These are phyloP conservation scores for Calonectria honghensis DNA, from an alignment of 2,329 filamentous ascomycete genomes.

Conservation along the genomic window DNA sequence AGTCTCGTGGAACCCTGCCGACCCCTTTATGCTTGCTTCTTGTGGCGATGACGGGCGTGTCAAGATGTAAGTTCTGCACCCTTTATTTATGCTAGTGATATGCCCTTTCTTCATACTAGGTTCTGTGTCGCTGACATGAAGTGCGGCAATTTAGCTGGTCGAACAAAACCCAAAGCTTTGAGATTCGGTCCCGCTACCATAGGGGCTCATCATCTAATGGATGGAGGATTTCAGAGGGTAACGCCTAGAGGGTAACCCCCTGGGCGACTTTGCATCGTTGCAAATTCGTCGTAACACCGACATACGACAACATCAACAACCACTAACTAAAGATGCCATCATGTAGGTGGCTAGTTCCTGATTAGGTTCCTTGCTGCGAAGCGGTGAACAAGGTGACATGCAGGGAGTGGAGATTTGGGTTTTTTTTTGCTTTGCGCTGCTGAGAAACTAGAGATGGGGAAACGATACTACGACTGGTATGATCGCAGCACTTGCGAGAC, in stretches of 20 bases:
- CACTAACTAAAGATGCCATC: background rate
- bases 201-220: slow-evolving; percentile 45
- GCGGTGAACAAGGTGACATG: slow-evolving; percentile 18
- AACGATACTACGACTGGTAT: slow-evolving; percentile 24
- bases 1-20: slow-evolving; percentile 89
- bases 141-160: slow-evolving; percentile 51
- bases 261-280: slow-evolving; percentile 30
- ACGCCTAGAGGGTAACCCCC: slow-evolving; percentile 35
- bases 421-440: slow-evolving; percentile 22
- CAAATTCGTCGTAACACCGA: slow-evolving; percentile 21
- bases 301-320: slow-evolving; percentile 6
- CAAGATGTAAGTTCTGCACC: slow-evolving; percentile 80
- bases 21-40: slow-evolving; percentile 90
- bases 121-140: background rate
- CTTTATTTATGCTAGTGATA: background rate
- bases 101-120: background rate
- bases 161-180: slow-evolving; percentile 51
- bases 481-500: slow-evolving; percentile 18
- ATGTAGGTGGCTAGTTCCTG: slow-evolving; percentile 18
- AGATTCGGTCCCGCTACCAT: slow-evolving; percentile 49
- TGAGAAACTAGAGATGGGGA: slow-evolving; percentile 36
- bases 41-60: slow-evolving; percentile 92
- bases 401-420: slow-evolving; percentile 19
- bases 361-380: slow-evolving; percentile 13
- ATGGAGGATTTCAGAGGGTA: slow-evolving; percentile 48